Percentiles rank a stretch among this genome's conserved stretches.
Conservation (phyloP, 768 basidiomycete species). For the Lactarius psammicola region DNA sequence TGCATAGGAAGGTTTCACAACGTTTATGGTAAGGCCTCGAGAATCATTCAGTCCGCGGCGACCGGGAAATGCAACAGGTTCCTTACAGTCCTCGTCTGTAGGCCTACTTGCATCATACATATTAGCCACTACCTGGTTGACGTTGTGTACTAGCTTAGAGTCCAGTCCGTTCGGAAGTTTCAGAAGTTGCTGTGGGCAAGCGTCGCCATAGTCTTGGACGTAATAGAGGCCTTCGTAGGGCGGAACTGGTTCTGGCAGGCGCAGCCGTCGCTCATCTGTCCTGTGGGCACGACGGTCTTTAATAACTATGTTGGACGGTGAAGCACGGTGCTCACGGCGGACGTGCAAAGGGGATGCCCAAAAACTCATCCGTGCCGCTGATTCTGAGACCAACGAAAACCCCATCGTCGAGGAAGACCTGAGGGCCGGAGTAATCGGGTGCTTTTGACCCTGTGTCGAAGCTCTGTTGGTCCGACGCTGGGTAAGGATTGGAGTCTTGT, state of each 20-base stretch:
- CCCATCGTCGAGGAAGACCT: neutral
- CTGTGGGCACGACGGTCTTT: conserved; percentile 26
- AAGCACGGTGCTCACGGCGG: neutral
- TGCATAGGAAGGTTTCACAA: conserved; percentile 27
- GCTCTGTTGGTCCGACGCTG: neutral
- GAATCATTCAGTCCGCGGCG: neutral
- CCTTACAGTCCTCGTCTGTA: conserved; percentile 31
- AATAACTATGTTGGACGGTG: neutral
- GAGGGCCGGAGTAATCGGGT: neutral
- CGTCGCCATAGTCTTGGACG: conserved; percentile 28
- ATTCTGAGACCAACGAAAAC: neutral
- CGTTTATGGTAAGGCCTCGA: conserved; percentile 33
- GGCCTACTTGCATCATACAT: conserved; percentile 14
- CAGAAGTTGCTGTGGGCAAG: conserved; percentile 33
- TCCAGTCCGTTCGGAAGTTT: conserved; percentile 14
- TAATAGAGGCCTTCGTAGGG: conserved; percentile 28
- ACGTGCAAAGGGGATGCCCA: neutral
- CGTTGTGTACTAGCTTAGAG: neutral
- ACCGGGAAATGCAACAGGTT: neutral
- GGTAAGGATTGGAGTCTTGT: neutral
- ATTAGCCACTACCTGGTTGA: neutral
- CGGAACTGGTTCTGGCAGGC: conserved; percentile 31
- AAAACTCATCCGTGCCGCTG: neutral
- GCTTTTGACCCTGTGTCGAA: neutral
- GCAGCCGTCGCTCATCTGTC: conserved; percentile 39